Percentiles rank a stretch among this genome's conserved stretches.
Evolutionary conservation across 1,284 basidiomycete genomes (phyloP).

Genomic region (Ceratobasidium papillatum): DNA sequence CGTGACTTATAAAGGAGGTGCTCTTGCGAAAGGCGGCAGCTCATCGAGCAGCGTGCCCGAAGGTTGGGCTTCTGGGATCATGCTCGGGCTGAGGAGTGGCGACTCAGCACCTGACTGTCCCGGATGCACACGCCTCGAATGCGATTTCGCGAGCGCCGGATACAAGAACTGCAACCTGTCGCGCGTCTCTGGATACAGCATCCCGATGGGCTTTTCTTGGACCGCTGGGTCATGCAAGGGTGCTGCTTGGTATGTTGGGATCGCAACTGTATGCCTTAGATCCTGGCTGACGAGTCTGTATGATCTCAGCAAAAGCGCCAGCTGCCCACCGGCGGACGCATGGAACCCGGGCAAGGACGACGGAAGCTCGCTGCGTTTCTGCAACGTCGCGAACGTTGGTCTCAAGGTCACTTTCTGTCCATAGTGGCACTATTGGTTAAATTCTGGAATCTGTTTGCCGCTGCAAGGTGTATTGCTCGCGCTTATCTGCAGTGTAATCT

Average conservation of each 20-base stretch:
- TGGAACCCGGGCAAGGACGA: slow-evolving; percentile 7
- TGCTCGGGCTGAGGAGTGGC: slow-evolving; percentile 5
- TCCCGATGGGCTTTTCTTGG: slow-evolving; percentile 28
- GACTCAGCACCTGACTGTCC: slow-evolving; percentile 12
- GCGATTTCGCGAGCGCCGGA: slow-evolving; percentile 9
- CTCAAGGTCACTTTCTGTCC: slow-evolving; percentile 16
- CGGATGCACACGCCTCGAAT: slow-evolving; percentile 21
- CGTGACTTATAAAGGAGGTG: slow-evolving; percentile 5
- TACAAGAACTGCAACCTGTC: slow-evolving; percentile 9
- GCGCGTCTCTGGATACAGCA: slow-evolving; percentile 4
- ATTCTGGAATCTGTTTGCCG: no score
- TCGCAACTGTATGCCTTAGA: no score
- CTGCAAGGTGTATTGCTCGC: no score
- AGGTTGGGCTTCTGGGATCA: slow-evolving; percentile 22
- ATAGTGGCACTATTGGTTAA: background rate
- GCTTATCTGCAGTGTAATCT: no score
- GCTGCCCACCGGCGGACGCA: slow-evolving; percentile 7
- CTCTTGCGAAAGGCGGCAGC: background rate
- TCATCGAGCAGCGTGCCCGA: slow-evolving; percentile 22
- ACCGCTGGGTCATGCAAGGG: slow-evolving; percentile 4
- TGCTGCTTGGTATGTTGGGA: slow-evolving; percentile 7
- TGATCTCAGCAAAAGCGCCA: background rate
- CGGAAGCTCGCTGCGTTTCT: slow-evolving; percentile 29
- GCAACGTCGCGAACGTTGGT: background rate
- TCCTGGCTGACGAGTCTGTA: background rate